Evolutionary conservation across 768 basidiomycete species (phyloP).

Genomic region (Amanita phalloides): DNA sequence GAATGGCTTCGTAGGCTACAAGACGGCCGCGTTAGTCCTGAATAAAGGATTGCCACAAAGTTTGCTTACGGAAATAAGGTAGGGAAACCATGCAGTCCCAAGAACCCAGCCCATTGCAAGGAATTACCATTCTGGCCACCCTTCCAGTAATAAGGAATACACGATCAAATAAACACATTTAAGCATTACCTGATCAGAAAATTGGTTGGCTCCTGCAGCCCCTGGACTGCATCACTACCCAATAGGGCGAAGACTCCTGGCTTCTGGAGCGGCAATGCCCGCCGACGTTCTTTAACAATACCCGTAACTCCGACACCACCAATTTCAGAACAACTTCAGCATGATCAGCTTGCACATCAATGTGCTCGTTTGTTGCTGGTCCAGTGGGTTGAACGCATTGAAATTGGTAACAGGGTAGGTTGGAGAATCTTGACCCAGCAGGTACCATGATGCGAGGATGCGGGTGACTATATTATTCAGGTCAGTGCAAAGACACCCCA

Average conservation of each 20-base stretch:
- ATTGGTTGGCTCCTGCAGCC: conserved; percentile 59
- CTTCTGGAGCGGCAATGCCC: conserved; percentile 47
- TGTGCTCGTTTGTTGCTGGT: conserved; percentile 43
- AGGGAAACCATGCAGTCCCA: conserved; percentile 70
- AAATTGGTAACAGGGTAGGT: conserved; percentile 63
- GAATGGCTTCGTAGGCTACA: conserved; percentile 72
- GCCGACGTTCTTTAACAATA: conserved; percentile 64
- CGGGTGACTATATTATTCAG: conserved; percentile 41
- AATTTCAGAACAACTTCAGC: conserved; percentile 53
- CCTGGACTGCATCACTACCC: conserved; percentile 57
- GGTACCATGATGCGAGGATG: conserved; percentile 64
- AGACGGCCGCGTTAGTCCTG: background rate
- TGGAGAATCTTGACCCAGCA: conserved; percentile 50
- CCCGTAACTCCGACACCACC: conserved; percentile 63
- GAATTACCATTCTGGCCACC: conserved; percentile 55
- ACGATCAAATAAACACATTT: background rate
- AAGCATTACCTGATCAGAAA: conserved; percentile 35
- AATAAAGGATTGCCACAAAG: background rate
- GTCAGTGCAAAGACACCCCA: background rate
- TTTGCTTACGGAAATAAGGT: conserved; percentile 57
- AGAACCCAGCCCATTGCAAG: conserved; percentile 93
- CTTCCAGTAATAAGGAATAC: conserved; percentile 7
- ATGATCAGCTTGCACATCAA: conserved; percentile 67
- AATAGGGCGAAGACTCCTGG: conserved; percentile 49
- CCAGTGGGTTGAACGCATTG: conserved; percentile 46